These are phyloP conservation scores for Cylindrotheca closterium DNA, from an alignment of 108 stramenopile species.

Conservation along the genomic window DNA sequence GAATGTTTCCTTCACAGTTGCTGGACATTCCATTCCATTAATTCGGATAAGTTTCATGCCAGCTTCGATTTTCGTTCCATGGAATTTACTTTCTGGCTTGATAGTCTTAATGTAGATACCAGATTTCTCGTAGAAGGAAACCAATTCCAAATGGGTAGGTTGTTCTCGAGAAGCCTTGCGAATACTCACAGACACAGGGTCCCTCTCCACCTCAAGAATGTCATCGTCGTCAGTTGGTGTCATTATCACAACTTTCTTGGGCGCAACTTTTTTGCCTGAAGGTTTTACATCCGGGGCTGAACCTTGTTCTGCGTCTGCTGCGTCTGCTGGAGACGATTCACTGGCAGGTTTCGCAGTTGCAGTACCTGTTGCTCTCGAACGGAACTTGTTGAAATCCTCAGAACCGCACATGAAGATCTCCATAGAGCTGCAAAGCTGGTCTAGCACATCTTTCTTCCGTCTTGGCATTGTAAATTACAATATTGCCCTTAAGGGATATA, in stretches of 20 bases:
- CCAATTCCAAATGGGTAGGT: not conserved
- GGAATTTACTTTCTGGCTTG: not conserved
- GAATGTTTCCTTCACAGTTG: not conserved
- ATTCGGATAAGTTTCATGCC: not conserved
- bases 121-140: not conserved
- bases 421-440: not conserved
- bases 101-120: not conserved
- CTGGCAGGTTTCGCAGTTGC: not conserved
- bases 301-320: not conserved
- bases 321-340: no score
- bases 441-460: not conserved
- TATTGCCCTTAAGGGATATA: no score
- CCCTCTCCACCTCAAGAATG: not conserved
- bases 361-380: not conserved
- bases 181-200: not conserved
- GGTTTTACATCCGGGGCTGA: not conserved
- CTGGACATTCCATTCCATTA: not conserved
- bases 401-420: not conserved
- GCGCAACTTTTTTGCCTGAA: not conserved
- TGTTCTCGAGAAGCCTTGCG: not conserved
- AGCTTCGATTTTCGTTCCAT: not conserved
- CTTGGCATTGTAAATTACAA: not conserved
- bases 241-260: not conserved
- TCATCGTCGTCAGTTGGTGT: not conserved
- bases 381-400: not conserved